A percentile compares a stretch with the other conserved stretches of the same genome.
These are phyloP conservation scores for Thraustotheca clavata DNA, from an alignment of 352 stramenopile genomes.

Conservation along the genomic window DNA sequence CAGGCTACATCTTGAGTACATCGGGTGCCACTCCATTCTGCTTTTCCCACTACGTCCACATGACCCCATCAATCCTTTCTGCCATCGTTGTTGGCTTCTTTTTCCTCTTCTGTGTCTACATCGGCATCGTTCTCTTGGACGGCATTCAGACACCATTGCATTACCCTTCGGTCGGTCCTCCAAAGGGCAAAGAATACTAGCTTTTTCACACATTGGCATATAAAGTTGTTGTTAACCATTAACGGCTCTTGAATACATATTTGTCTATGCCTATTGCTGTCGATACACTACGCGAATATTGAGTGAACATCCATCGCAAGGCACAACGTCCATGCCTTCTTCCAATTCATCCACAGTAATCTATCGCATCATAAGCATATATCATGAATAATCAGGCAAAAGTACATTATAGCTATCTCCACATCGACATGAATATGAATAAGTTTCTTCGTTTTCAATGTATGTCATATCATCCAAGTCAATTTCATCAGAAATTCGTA, in stretches of 20 bases:
- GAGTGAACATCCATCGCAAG: constrained; percentile 72
- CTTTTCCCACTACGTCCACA: constrained; percentile 79
- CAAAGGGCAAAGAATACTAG: constrained; percentile 80
- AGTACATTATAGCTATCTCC: constrained; percentile 45
- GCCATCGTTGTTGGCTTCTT: constrained; percentile 70
- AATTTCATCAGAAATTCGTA: constrained; percentile 67
- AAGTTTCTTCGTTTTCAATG: constrained; percentile 41
- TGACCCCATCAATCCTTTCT: constrained; percentile 67
- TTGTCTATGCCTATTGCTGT: constrained; percentile 23
- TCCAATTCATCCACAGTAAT: constrained; percentile 48
- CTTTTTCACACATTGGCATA: not conserved
- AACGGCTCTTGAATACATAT: constrained; percentile 20
- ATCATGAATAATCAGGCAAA: not conserved
- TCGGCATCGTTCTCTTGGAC: constrained; percentile 56
- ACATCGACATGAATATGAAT: constrained; percentile 55
- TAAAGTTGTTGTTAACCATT: not conserved
- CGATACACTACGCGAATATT: constrained; percentile 53
- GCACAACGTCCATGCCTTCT: constrained; percentile 56
- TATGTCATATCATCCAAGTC: constrained; percentile 34
- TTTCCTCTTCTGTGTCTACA: constrained; percentile 70
- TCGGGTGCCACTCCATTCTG: constrained; percentile 60
- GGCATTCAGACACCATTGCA: constrained; percentile 67
- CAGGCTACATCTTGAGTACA: constrained; percentile 49
- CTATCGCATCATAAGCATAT: constrained; percentile 26
- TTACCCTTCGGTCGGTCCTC: constrained; percentile 61